Evolutionary conservation across 371 early-diverging fungal genomes (phyloP), one percentile per base, ranked within the genome.

Genomic region (Rhizopus arrhizus): DNA sequence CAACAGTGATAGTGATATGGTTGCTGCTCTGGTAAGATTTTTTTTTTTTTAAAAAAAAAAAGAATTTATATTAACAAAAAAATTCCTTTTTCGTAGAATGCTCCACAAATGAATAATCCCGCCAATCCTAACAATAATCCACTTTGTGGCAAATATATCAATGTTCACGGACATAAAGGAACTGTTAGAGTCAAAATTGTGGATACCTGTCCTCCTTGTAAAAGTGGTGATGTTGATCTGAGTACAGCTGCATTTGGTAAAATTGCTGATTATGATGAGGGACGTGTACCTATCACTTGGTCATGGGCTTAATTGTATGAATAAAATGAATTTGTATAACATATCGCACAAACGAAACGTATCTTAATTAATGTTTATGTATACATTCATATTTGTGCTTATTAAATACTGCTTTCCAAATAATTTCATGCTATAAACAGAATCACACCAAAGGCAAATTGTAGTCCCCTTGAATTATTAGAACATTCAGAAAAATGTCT

Each of bases 271-370:
- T 56, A 66, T 12, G 62, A 35, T 13, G 65, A 51, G n/a, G 85
- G 85, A 9, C 67, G 83, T 38, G 66, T 85, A 13, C 50, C 56
- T 1, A 80, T 83, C 33, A 57, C 64, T 10, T 85, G 85, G 85
- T 29, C 56, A 3, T 81, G 82, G 67, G 61, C 48, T 47, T 70
- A 68, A 60, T 22, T 22, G 22, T 22, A 50, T 15, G 11, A 49
- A 32, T 7, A 49, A 9, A 31, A 31, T 29, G 22, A 22, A 31
- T 32, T 49, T 49, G 12, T 22, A 22, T 22, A 22, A 22, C 22
- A 22, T 22, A 22, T 22, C 22, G 22, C 22, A 22, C 22, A 22
- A 22, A 22, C 22, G 22, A 22, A 22, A 49, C 22, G 22, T 22
- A 22, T 22, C 22, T 22, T 22, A 22, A 22, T 22, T 22, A 22